Conservation (phyloP, 306 rosid species). For the Luffa acutangula region DNA sequence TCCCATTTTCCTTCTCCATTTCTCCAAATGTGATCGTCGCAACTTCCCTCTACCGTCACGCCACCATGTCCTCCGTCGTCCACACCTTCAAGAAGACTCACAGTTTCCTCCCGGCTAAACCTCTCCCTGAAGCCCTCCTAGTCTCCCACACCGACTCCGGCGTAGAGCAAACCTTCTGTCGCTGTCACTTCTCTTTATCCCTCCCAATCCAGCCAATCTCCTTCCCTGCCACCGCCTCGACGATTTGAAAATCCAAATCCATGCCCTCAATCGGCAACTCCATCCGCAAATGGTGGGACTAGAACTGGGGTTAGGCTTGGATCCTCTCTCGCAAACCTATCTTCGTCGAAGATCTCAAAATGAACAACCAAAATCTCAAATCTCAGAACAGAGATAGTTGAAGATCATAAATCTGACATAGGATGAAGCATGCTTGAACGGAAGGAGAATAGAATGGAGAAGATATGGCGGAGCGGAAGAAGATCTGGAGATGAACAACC, state of each 20-base stretch:
- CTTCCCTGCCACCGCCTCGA: slow-evolving; percentile 34
- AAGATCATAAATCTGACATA: slow-evolving; percentile 54
- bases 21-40: background rate
- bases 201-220: slow-evolving; percentile 40
- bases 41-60: background rate
- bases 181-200: slow-evolving; percentile 55
- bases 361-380: slow-evolving; percentile 72
- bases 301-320: slow-evolving; percentile 56
- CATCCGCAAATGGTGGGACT: slow-evolving; percentile 67
- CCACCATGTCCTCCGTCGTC: slow-evolving; percentile 27
- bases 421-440: too few species aligned
- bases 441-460: too few species aligned
- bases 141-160: slow-evolving; percentile 31
- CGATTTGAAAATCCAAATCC: slow-evolving; percentile 46
- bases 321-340: slow-evolving; percentile 57
- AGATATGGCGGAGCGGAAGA: slow-evolving; percentile 22
- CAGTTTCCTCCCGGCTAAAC: slow-evolving; percentile 17
- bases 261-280: slow-evolving; percentile 62
- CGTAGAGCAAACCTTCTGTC: slow-evolving; percentile 28
- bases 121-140: slow-evolving; percentile 36
- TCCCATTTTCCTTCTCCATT: background rate
- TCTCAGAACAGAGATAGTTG: slow-evolving; percentile 55
- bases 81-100: slow-evolving; percentile 26
- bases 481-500: slow-evolving; percentile 17
- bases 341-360: slow-evolving; percentile 71